Percentiles rank a stretch among this genome's conserved stretches.
These are phyloP conservation scores for Pichia sp. DNA, from an alignment of 1,139 yeast species.

Conservation along the genomic window DNA sequence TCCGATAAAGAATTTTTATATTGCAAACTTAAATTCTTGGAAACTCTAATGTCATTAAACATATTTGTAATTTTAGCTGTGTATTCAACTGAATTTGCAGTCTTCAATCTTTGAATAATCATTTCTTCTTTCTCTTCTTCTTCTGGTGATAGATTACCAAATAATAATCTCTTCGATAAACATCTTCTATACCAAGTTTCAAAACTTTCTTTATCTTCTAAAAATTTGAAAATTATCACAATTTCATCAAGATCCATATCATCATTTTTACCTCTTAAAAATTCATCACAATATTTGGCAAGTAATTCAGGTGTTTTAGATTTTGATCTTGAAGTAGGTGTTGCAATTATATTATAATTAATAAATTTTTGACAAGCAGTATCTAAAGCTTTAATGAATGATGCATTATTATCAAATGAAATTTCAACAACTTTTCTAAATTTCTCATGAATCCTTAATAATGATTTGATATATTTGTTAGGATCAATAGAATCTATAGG, in stretches of 20 bases:
- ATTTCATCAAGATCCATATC: slow-evolving; percentile 80
- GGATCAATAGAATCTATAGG: slow-evolving; percentile 49
- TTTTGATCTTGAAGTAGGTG: slow-evolving; percentile 47
- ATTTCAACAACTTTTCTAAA: slow-evolving; percentile 58
- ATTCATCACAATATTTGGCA: slow-evolving; percentile 81
- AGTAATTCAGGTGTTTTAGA: slow-evolving; percentile 83
- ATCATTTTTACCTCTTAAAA: slow-evolving; percentile 71
- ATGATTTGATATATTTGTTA: slow-evolving; percentile 68
- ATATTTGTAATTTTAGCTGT: slow-evolving; percentile 91
- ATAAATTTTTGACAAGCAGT: slow-evolving; percentile 82
- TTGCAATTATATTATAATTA: slow-evolving; percentile 75
- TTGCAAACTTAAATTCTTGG: slow-evolving; percentile 64
- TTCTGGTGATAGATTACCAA: slow-evolving; percentile 73
- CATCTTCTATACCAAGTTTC: slow-evolving; percentile 88
- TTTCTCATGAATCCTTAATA: slow-evolving; percentile 62
- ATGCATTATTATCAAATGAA: slow-evolving; percentile 70
- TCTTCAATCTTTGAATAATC: slow-evolving; percentile 79
- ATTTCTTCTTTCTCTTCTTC: slow-evolving; percentile 74
- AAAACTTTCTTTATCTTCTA: slow-evolving; percentile 92
- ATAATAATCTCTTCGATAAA: slow-evolving; percentile 82
- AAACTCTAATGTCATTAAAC: slow-evolving; percentile 91
- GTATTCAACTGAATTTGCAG: slow-evolving; percentile 86
- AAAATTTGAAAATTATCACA: slow-evolving; percentile 79
- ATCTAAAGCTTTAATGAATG: slow-evolving; percentile 82
- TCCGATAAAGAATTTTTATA: slow-evolving; percentile 47